Evolutionary conservation across 805 yeast species (phyloP), one percentile per base, ranked within the genome.

Genomic region (Wickerhamiella sergipiensis): DNA sequence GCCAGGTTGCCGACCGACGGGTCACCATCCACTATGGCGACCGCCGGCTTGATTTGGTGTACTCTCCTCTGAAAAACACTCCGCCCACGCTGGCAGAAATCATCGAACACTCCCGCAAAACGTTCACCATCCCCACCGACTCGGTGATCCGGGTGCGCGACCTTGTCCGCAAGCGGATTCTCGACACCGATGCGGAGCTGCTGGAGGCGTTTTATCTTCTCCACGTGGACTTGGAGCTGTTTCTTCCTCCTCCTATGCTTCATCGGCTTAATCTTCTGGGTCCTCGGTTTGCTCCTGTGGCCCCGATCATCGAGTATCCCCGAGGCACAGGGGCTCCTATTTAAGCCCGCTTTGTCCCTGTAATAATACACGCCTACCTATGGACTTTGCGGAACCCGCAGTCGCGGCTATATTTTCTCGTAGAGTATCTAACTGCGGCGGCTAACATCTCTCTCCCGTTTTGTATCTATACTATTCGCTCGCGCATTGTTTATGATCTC

Each of bases 21-120:
- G 67, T 64, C 26, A 64, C 67, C 17, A 53, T 67, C 15, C 54
- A 62, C 33, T 67, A 57, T 52, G 55, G 57, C 56, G 57, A 55
- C 50, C 54, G 56, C 43, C 51, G 51, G 24, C 74, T 88, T 49
- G 76, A 80, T 45, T 83, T 89, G 60, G 74, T 78, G 2, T 89
- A 75, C 64, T 78, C 84, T 13, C 72, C 79, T 4, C 65, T 72
- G 46, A 77, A 79, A 55, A 77, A 83, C 45, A 83, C 95, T 0
- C 83, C 94, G 6, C 97, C 97, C 2, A 81, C 92, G 0, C 68
- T 81, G 40, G 60, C 74, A 26, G 97, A 89, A 65, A 67, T 89
- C n/a, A 59, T 87, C 12, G 85, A 83, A 51, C 88, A 87, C 62
- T 87, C 86, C 15, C 78, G 78, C 50, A 70, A 74, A 48, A 84